Base-by-base conservation (phyloP, 495 filamentous ascomycete species). In the Penicillium crystallinum region DNA sequence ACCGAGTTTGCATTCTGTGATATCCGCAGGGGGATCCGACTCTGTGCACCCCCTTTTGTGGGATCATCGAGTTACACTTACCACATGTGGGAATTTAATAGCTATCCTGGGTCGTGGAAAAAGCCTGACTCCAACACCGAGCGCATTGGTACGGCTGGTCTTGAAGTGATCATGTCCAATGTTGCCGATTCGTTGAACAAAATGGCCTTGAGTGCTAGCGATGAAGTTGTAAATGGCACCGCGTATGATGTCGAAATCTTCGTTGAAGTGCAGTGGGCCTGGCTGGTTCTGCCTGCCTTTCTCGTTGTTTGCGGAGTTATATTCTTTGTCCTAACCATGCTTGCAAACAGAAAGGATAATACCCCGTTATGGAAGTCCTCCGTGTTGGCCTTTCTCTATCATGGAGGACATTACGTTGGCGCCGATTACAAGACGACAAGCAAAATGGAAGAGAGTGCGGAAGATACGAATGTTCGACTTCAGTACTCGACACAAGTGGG, bases 291-390 rank as follows among this genome's bases (percentile, higher is more conserved):
- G 1, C 41, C 41, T 2, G 41, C n/a, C 27, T 8, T 6, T 1
- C n/a, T 44, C 5, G 25, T 44, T 17, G 2, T 44, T 31, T 6
- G 11, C 11, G 41, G 23, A 14, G 3, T 4, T n/a, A 8, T 19
- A 2, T 44, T 44, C 27, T 31, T 44, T 17, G 17, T 45, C 3
- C 8, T 4, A 3, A 14, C 17, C 3, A 33, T 31, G 3, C 6
- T 33, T 34, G 1, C 17, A 5, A 42, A 21, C 27, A 33, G 12
- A 15, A 51, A 51, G 17, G 15, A 9, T 10, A 18, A 41, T 1
- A 33, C 31, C 8, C 29, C 27, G 18, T 8, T 42, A 4, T 51
- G 48, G 38, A 51, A 51, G 22, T 42, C 38, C 3, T 51, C 48
- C 1, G 29, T 35, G 3, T 42, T 51, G 22, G 48, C 27, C n/a